phyloP scores from a whole-genome alignment of 75 land plant genomes.

The Cryptomeria japonica region DNA sequence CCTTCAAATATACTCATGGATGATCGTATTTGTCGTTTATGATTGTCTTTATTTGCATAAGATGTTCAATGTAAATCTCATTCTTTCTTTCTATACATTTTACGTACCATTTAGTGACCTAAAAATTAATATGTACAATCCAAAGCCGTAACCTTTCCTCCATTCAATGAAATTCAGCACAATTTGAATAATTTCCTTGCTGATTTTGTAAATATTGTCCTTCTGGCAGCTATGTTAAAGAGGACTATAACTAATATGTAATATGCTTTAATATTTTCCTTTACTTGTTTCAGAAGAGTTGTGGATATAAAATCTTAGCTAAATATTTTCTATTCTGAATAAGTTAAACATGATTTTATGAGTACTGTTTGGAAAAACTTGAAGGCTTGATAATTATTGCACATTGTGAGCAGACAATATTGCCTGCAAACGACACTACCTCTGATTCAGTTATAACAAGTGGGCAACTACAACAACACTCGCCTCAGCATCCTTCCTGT shows the following conservation, averaged over 20 bases:
- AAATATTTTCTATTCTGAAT: background rate
- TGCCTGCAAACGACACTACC: slow-evolving; percentile 38
- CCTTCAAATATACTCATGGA: background rate
- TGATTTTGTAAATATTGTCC: background rate
- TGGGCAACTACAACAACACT: slow-evolving; percentile 28
- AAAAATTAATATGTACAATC: background rate
- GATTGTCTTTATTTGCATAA: background rate
- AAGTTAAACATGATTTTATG: background rate
- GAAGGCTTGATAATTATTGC: background rate
- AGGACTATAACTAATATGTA: background rate
- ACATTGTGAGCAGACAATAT: slow-evolving; percentile 18
- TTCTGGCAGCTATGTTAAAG: background rate
- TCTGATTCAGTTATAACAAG: slow-evolving; percentile 40
- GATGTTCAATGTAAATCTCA: background rate
- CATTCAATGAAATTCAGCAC: background rate
- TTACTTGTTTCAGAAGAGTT: background rate
- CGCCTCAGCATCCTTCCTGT: slow-evolving; percentile 41
- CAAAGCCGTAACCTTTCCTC: background rate
- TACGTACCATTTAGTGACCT: background rate
- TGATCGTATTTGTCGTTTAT: background rate
- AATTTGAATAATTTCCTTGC: background rate
- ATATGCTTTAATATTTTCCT: background rate
- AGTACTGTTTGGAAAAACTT: background rate
- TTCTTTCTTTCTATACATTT: background rate
- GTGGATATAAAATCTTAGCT: background rate